Base-by-base conservation (phyloP, 1,139 yeast genomes). In the Hansenula sp. region DNA sequence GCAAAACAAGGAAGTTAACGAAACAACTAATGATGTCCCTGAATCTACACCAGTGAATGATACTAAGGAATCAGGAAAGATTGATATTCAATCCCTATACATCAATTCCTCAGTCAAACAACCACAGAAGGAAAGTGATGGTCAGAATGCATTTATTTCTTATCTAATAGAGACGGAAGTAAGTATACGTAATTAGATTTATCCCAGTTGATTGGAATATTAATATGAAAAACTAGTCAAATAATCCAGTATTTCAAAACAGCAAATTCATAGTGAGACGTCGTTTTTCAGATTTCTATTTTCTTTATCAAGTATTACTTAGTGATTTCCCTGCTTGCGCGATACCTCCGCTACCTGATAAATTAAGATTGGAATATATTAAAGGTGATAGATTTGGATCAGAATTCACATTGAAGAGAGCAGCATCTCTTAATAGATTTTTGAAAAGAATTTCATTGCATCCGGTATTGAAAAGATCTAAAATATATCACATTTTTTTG, bases 291-390 rank as follows among this genome's bases (percentile, higher is more conserved):
- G 96, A 88, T 61, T 88, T 92, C 62, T 75, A 83, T 43, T 79
- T 82, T 50, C 71, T 92, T 32, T 86, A 83, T 60, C 85, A 82
- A 46, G 79, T 88, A 45, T 68, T 92, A 40, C 60, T 70, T 37
- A 81, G 77, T 52, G 97, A 89, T 57, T 86, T 72, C 56, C 96
- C 97, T 0, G 85, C 94, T 3, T 73, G 85, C 43, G 78, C 92
- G 29, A 79, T 92, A 0, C 98, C 98, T 1, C 97, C 98, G 11
- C 69, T 92, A 42, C 98, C 98, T 0, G 95, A 94, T 46, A 90
- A 89, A 63, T 87, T 85, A 68, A 78, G 95, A 46, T 70, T 90
- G 53, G 96, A 92, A 61, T 92, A 92, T 60, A 71, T 92, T 42
- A 89, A 95, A 32, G 98, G 98, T n/a, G 97, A 92, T 55, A 73